Conservation (phyloP, 2,329 filamentous ascomycete species). For the Grosmannia serpens region DNA sequence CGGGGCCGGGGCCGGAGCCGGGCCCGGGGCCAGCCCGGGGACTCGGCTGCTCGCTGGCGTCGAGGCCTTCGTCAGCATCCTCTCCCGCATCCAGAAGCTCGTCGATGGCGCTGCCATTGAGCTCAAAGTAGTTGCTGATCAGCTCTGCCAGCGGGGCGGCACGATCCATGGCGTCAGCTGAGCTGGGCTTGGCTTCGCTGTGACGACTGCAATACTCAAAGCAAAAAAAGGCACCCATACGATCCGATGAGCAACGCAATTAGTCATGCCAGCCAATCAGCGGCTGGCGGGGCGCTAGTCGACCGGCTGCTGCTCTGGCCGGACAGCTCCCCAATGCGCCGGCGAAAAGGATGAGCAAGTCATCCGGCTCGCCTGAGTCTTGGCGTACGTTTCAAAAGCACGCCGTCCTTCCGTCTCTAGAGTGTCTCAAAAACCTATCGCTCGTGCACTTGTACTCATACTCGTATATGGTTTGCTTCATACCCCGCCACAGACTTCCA, state of each 20-base stretch:
- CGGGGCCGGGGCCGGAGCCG: neutral
- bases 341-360: too few relatives aligned
- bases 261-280: neutral
- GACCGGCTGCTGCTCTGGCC: neutral
- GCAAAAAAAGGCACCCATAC: neutral
- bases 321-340: neutral
- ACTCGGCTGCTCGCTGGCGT: neutral
- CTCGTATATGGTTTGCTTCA: too few relatives aligned
- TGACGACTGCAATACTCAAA: neutral
- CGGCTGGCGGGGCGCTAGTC: neutral
- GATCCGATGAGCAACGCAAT: neutral
- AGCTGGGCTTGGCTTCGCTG: neutral
- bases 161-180: neutral
- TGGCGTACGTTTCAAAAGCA: too few relatives aligned
- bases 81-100: conserved; percentile 36
- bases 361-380: too few relatives aligned
- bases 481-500: too few relatives aligned
- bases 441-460: too few relatives aligned
- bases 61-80: neutral
- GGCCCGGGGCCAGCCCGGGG: neutral
- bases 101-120: conserved; percentile 51
- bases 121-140: conserved; percentile 59
- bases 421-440: too few relatives aligned
- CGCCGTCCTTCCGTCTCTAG: too few relatives aligned
- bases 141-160: conserved; percentile 39